A percentile compares a stretch with the other conserved stretches of the same genome.
Evolutionary conservation across 345 rosid species (phyloP).

Genomic region (Ricinus communis): DNA sequence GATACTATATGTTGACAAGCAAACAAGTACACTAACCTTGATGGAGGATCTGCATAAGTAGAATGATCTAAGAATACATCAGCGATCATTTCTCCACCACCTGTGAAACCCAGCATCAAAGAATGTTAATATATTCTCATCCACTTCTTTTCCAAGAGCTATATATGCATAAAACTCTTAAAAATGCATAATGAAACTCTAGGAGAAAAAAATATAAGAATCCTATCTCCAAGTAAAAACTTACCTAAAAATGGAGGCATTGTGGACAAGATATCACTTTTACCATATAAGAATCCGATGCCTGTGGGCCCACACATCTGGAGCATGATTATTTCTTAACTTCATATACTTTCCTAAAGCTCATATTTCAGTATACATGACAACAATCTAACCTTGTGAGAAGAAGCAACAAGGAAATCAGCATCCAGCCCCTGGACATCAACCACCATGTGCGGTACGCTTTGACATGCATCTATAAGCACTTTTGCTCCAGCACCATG

Average conservation of each 20-base stretch:
- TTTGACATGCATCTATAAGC: constrained; percentile 96
- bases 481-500: constrained; percentile 76
- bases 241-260: constrained; percentile 99
- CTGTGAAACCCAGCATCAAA: constrained; percentile 31
- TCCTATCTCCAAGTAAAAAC: constrained; percentile 13
- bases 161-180: background rate
- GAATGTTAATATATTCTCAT: constrained; percentile 1
- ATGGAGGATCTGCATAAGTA: constrained; percentile 91
- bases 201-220: background rate
- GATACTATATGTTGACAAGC: background rate
- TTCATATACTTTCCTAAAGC: constrained; percentile 33
- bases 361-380: constrained; percentile 17
- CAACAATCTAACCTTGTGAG: constrained; percentile 80
- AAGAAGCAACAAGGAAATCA: constrained; percentile 95
- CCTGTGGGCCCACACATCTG: constrained; percentile 99
- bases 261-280: constrained; percentile 57
- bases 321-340: constrained; percentile 76
- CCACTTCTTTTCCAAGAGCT: background rate
- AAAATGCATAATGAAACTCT: background rate
- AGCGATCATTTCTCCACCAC: constrained; percentile 97
- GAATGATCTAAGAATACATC: constrained; percentile 96
- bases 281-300: constrained; percentile 91
- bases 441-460: constrained; percentile 91
- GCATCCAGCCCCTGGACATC: constrained; percentile 78
- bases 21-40: constrained; percentile 56